Base-by-base conservation (phyloP, 225 moss, liverwort and hornwort species). In the Pseudoscleropodium purum region DNA sequence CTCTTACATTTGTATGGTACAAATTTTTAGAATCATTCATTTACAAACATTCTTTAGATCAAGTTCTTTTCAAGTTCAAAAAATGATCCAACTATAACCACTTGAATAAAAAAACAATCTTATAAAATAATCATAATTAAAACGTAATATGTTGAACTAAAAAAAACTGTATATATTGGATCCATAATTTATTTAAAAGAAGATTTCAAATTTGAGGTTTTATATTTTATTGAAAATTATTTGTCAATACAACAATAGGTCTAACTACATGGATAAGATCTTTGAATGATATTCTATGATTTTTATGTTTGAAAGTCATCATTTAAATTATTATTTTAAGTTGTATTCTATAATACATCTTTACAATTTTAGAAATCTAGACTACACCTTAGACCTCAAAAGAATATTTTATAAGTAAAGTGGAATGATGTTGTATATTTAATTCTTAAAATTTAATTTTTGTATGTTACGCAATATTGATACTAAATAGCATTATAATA, bases 1-100 rank as follows among this genome's bases (percentile, higher is more conserved):
- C 4, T 47, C 19, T 75, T 17, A 12, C 4, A 31, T 11, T 69
- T 75, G 0, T 18, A 18, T 0, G 0, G n/a, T n/a, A n/a, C n/a
- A n/a, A n/a, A n/a, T n/a, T 18, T 75, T 47, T 11, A 31, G 2
- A 75, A 31, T 7, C 15, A 7, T 41, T 31, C 6, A 29, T 26
- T 5, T 29, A 17, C 18, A 45, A 45, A 29, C 16, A 74, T 17
- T 49, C 19, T 19, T 19, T 18, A 19, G 1, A 30, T 45, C 3
- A 29, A 30, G 2, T 5, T 47, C 2, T 18, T 45, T 18, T 10
- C 1, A 4, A 75, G 4, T 8, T 76, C n/a, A 21, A 20, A 13
- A 29, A 33, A 20, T 4, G 19, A 34, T 51, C 20, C 0, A 76
- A 1, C 13, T 34, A 13, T 33, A 33, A 49, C 11, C 2, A 12